These are phyloP conservation scores for Daldinia loculata DNA, from an alignment of 495 filamentous ascomycete genomes.

Conservation along the genomic window DNA sequence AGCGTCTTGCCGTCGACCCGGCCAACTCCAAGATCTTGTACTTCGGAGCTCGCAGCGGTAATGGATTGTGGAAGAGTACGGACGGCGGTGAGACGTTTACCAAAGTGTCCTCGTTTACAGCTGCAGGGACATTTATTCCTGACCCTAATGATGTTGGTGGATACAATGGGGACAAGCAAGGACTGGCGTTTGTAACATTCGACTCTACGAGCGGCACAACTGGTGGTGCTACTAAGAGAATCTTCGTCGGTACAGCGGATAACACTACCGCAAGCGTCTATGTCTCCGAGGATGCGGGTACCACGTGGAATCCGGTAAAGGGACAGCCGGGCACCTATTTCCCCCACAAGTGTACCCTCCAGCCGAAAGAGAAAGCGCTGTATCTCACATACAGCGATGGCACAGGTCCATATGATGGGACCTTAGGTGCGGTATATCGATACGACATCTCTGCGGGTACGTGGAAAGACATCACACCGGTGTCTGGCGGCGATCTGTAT, in stretches of 20 bases:
- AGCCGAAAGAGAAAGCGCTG: slow-evolving; percentile 61
- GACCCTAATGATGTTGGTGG: slow-evolving; percentile 56
- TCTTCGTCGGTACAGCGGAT: slow-evolving; percentile 66
- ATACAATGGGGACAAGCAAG: slow-evolving; percentile 59
- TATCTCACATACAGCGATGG: slow-evolving; percentile 67
- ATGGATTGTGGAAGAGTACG: slow-evolving; percentile 68
- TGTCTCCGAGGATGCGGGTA: slow-evolving; percentile 62
- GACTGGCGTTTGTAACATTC: slow-evolving; percentile 65
- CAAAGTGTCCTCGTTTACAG: slow-evolving; percentile 67
- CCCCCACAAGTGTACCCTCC: slow-evolving; percentile 64
- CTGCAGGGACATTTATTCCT: slow-evolving; percentile 57
- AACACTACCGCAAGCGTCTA: slow-evolving; percentile 62
- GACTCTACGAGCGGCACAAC: slow-evolving; percentile 59
- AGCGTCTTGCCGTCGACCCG: slow-evolving; percentile 69
- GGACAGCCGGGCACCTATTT: slow-evolving; percentile 61
- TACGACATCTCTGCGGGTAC: slow-evolving; percentile 59
- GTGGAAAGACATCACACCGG: slow-evolving; percentile 66
- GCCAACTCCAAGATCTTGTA: slow-evolving; percentile 64
- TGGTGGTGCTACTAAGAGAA: slow-evolving; percentile 61
- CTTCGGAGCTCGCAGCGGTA: slow-evolving; percentile 67
- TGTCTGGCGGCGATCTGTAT: slow-evolving; percentile 50
- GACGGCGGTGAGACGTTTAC: slow-evolving; percentile 64
- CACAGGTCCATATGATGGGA: slow-evolving; percentile 65
- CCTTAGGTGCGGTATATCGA: slow-evolving; percentile 58
- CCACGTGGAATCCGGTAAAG: slow-evolving; percentile 59